Base-by-base conservation (phyloP, 257 asterid genomes). In the Misopates orontium region DNA sequence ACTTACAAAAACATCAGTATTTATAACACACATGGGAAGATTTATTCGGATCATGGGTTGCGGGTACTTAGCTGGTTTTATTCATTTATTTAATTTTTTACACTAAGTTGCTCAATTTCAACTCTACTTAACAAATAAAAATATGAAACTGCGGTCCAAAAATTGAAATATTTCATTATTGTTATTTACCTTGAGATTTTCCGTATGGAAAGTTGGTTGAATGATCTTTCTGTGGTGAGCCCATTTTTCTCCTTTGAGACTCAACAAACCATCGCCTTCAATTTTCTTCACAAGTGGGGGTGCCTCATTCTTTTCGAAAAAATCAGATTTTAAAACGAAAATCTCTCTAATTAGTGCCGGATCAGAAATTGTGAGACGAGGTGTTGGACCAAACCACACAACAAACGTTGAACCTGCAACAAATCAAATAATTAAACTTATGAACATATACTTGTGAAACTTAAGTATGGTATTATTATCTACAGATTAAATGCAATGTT, bases 201-300 rank as follows among this genome's bases (percentile, higher is more conserved):
- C 87, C 1, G 85, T 77, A 74, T 93, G 87, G 73, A 93, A 93
- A 53, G 84, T 76, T 14, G 95, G 99, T 54, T 88, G 90, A 36
- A 93, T 72, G 55, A 90, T 78, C 80, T 82, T 90, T 69, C 97
- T 80, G 5, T 86, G 97, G 84, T 90, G 85, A 76, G 97, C 95
- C 99, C 97, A 93, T 80, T 90, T 93, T 59, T 87, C 85, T 19
- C 95, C 99, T 62, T 84, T 80, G 56, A 93, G 94, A 39, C 82
- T 93, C 52, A 86, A 57, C 70, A 93, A 70, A 1, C 99, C 97
- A 56, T 86, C 95, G 2, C 99, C 97, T 84, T 93, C 97, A 56
- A 93, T 84, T 56, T 83, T 90, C 77, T 85, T 73, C n/a, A 90
- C 95, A 0, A 83, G 79, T 18, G 77, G 81, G 20, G 97, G 97